A percentile compares a stretch with the other conserved stretches of the same genome.
These are phyloP conservation scores for Plasmopara muralis DNA, from an alignment of 352 stramenopile genomes.

Conservation along the genomic window DNA sequence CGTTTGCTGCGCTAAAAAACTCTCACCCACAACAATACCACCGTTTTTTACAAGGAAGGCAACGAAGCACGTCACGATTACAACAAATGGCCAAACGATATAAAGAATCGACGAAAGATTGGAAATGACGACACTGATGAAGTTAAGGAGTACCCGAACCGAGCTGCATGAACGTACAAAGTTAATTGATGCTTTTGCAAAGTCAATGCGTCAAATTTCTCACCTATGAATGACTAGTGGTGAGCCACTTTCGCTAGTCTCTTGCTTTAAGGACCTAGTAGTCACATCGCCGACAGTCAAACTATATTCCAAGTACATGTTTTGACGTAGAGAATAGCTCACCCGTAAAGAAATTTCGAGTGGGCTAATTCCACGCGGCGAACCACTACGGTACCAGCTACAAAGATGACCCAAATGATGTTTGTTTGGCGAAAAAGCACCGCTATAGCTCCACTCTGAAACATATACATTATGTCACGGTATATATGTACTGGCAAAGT, in stretches of 20 bases:
- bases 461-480: neutral
- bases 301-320: neutral
- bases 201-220: neutral
- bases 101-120: conserved; percentile 45
- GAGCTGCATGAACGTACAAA: conserved; percentile 15
- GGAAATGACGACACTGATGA: conserved; percentile 42
- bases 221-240: conserved; percentile 32
- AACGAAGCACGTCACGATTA: conserved; percentile 45
- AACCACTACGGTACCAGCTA: conserved; percentile 66
- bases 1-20: neutral
- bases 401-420: conserved; percentile 87
- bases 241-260: conserved; percentile 11
- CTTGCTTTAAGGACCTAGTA: conserved; percentile 33
- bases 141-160: conserved; percentile 50
- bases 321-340: neutral
- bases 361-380: conserved; percentile 62
- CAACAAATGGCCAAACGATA: conserved; percentile 67
- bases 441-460: conserved; percentile 55
- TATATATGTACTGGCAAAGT: neutral
- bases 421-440: conserved; percentile 90
- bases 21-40: conserved; percentile 71
- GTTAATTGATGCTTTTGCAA: conserved; percentile 3
- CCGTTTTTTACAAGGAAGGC: conserved; percentile 70
- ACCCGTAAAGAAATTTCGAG: conserved; percentile 70
- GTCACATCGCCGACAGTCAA: neutral